Evolutionary conservation across 768 basidiomycete species (phyloP).

Genomic region (Pholiota microspora): DNA sequence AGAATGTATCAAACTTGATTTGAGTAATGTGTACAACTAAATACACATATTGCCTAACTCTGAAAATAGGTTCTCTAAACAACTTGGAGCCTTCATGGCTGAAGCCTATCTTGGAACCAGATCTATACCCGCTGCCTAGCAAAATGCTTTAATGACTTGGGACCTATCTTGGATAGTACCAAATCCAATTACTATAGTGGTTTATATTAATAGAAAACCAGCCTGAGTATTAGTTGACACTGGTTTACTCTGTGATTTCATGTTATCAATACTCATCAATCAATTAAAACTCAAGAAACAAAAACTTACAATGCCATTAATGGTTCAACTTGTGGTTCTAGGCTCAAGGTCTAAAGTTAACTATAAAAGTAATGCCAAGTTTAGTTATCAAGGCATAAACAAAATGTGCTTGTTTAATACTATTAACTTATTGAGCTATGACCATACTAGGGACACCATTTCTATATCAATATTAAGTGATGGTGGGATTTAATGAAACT

Average conservation of each 20-base stretch:
- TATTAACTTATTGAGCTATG: conserved; percentile 34
- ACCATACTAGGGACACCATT: conserved; percentile 36
- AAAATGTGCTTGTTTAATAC: conserved; percentile 30
- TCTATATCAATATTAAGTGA: conserved; percentile 28
- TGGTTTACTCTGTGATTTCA: conserved; percentile 37
- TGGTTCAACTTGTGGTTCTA: conserved; percentile 34
- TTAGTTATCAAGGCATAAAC: conserved; percentile 34
- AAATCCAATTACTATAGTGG: conserved; percentile 30
- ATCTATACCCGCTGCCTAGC: conserved; percentile 20
- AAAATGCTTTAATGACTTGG: conserved; percentile 21
- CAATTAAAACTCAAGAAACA: conserved; percentile 26
- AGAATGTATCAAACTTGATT: no score
- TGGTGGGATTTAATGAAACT: conserved; percentile 26
- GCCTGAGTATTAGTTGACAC: conserved; percentile 23
- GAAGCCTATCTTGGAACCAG: neutral
- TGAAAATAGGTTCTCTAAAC: no score
- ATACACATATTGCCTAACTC: no score
- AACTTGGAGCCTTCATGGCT: neutral
- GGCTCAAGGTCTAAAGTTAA: conserved; percentile 41
- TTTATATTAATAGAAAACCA: conserved; percentile 25
- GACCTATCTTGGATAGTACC: conserved; percentile 22
- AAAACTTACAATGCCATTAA: conserved; percentile 27
- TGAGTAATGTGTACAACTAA: no score
- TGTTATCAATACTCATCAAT: conserved; percentile 31
- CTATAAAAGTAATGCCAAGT: conserved; percentile 15